Evolutionary conservation across 306 rosid species (phyloP).

Genomic region (Lupinus albus): DNA sequence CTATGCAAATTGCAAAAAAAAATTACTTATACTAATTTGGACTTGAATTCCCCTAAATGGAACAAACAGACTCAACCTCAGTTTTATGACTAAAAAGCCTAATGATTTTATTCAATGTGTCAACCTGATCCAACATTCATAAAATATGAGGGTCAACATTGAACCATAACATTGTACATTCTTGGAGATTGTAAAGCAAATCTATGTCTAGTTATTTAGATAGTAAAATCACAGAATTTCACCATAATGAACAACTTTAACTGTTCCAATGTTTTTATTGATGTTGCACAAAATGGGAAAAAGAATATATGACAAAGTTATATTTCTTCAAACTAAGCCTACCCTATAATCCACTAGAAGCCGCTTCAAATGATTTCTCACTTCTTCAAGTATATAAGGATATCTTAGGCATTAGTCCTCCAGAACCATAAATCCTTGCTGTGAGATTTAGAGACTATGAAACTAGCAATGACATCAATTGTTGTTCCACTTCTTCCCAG

Average conservation of each 20-base stretch:
- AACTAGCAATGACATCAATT: conserved; percentile 52
- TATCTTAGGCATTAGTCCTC: conserved; percentile 25
- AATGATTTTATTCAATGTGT: not conserved
- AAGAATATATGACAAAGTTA: not conserved
- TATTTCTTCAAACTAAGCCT: conserved; percentile 34
- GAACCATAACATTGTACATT: not conserved
- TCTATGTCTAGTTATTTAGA: conserved; percentile 9
- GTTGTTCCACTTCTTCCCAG: conserved; percentile 89
- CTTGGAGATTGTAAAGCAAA: conserved; percentile 10
- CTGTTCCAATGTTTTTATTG: conserved; percentile 26
- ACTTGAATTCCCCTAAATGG: too few relatives aligned
- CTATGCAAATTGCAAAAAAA: too few relatives aligned
- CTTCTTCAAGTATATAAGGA: conserved; percentile 36
- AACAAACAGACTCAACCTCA: too few relatives aligned
- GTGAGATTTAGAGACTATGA: conserved; percentile 32
- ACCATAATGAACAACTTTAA: conserved; percentile 38
- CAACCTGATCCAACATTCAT: conserved; percentile 20
- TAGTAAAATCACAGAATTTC: conserved; percentile 28
- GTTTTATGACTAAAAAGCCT: not conserved
- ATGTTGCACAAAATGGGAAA: conserved; percentile 39
- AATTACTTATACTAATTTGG: too few relatives aligned
- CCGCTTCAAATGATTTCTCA: conserved; percentile 17
- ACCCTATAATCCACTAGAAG: conserved; percentile 29
- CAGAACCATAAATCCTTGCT: conserved; percentile 22
- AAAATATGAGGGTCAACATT: conserved; percentile 6